Base-by-base conservation (phyloP, 2,329 filamentous ascomycete genomes). In the Cladophialophora carrionii region DNA sequence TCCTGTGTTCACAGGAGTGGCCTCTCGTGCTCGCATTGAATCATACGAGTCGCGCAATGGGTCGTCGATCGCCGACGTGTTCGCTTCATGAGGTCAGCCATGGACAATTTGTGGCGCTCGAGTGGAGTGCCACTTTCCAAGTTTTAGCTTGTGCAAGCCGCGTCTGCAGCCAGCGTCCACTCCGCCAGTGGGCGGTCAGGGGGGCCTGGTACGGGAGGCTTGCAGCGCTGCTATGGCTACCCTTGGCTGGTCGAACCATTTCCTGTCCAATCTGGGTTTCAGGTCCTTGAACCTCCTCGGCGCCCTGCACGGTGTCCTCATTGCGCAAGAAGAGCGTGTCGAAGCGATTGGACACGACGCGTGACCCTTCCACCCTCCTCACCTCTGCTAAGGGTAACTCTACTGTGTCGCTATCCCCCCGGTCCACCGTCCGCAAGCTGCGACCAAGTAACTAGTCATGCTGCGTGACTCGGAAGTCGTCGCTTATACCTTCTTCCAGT, bases 261-360 rank as follows among this genome's bases (percentile, higher is more conserved):
- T 61, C 57, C 64, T 24, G 57, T 63, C 64, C 64, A 66, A 66
- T 66, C 64, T 63, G 26, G 24, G 43, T n/a, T 41, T 17, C 52
- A 3, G 20, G 46, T 26, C 34, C 29, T 26, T 60, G 43, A 55
- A 55, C 54, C 57, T 49, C 57, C 61, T 54, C 51, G 56, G 43
- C 52, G 29, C 62, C 54, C 22, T 48, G 57, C 65, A 67, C 65
- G 48, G 64, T 64, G 54, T 56, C 49, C 32, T 20, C 52, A 49
- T 59, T 58, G 61, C 57, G 48, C 59, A 59, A 65, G 37, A 59
- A 57, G 54, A 59, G 64, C 60, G 64, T 65, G 62, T 68, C 9
- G 8, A 68, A 63, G 65, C 65, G 65, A 68, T 68, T 68, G 65
- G 65, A 43, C 59, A 52, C 52, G 17, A 58, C 53, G 7, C 43